Conservation (phyloP, 1,284 basidiomycete species). For the Ustilago vetiveriae region DNA sequence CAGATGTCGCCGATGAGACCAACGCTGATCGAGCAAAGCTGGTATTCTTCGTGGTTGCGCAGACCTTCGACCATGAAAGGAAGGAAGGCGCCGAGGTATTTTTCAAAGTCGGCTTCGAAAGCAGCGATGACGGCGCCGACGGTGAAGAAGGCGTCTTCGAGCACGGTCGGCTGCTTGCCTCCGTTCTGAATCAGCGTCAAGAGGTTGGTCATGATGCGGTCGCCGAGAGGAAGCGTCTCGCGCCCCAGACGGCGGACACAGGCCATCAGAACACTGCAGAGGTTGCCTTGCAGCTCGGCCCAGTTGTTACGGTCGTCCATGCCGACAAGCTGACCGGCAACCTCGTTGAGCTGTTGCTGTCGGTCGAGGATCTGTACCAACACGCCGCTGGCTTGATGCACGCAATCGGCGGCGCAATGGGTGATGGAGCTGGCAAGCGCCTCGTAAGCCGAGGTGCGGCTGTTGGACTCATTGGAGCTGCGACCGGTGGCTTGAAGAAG, state of each 20-base stretch:
- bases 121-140: conserved; percentile 80
- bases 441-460: conserved; percentile 94
- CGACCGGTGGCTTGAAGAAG: conserved; percentile 69
- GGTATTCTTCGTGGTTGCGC: conserved; percentile 91
- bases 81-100: conserved; percentile 89
- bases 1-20: conserved; percentile 96
- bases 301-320: conserved; percentile 97
- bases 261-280: conserved; percentile 75
- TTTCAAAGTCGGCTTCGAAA: conserved; percentile 83
- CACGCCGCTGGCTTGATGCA: conserved; percentile 84
- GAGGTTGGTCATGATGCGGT: conserved; percentile 93
- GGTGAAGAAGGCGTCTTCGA: conserved; percentile 95
- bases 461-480: conserved; percentile 87
- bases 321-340: conserved; percentile 84
- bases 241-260: conserved; percentile 75
- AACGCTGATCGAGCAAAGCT: conserved; percentile 92
- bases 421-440: conserved; percentile 87
- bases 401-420: conserved; percentile 82
- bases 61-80: conserved; percentile 90
- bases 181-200: conserved; percentile 84
- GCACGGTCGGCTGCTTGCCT: conserved; percentile 90
- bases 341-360: conserved; percentile 85
- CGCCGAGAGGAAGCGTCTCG: conserved; percentile 86
- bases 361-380: conserved; percentile 82
- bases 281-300: conserved; percentile 96